phyloP scores from a whole-genome alignment of 331 rosid species.

The Erythrophleum ivorense region DNA sequence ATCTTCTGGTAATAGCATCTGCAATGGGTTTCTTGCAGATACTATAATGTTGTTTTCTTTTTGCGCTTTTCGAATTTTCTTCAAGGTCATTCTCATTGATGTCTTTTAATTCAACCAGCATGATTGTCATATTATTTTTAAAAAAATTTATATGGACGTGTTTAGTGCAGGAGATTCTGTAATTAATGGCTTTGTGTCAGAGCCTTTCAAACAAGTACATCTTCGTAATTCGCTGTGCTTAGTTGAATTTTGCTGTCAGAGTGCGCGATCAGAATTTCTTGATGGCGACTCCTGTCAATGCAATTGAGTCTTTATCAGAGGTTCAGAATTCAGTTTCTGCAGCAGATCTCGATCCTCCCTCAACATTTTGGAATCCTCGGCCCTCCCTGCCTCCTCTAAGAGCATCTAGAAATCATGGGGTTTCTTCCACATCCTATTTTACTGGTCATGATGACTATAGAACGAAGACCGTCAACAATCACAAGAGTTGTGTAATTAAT shows the following conservation, averaged over 20 bases:
- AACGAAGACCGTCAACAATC: conserved; percentile 44
- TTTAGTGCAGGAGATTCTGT: conserved; percentile 50
- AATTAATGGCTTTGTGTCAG: conserved; percentile 39
- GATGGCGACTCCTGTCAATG: conserved; percentile 70
- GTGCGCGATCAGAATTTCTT: conserved; percentile 42
- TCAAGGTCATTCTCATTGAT: conserved; percentile 32
- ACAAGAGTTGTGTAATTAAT: conserved; percentile 48
- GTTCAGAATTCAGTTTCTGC: conserved; percentile 57
- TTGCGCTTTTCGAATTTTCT: conserved; percentile 43
- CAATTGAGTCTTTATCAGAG: conserved; percentile 53
- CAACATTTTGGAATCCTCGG: conserved; percentile 51
- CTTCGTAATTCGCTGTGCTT: conserved; percentile 44
- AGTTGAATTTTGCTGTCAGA: conserved; percentile 47
- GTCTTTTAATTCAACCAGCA: conserved; percentile 33
- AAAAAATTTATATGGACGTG: conserved; percentile 32
- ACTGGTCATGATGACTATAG: conserved; percentile 48
- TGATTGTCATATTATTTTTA: conserved; percentile 11
- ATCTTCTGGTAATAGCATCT: conserved; percentile 38
- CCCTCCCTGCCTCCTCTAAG: conserved; percentile 52
- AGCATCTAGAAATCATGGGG: conserved; percentile 52
- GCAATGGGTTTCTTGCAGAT: conserved; percentile 45
- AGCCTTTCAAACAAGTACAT: conserved; percentile 35
- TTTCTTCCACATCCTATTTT: conserved; percentile 48
- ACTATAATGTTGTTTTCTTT: conserved; percentile 42
- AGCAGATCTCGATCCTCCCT: conserved; percentile 47